Evolutionary conservation across 1,139 yeast species (phyloP), one percentile per base, ranked within the genome.

Genomic region (Nakaseomyces kungkrabaensis): DNA sequence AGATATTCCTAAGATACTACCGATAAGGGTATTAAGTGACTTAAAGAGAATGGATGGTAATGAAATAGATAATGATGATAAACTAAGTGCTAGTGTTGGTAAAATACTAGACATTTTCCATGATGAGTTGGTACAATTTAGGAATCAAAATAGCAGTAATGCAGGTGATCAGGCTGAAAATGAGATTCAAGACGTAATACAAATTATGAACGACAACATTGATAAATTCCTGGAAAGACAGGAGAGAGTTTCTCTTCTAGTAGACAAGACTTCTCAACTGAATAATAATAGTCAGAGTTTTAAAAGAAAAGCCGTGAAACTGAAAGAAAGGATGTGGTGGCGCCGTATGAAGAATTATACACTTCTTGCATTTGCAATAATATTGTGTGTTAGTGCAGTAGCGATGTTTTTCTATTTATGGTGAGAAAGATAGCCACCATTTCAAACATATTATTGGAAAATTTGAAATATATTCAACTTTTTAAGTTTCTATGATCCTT

Each of bases 261-360:
- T 88, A 17, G 85, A 83, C 63, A 89, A 89, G 63, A 88, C 96
- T 1, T 86, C 85, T 55, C 73, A 82, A 49, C 74, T 88, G 66
- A 86, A 84, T 56, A 74, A 76, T 31, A 78, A 81, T 36, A 79
- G 95, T 4, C 78, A 74, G 68, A 77, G 84, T 44, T 89, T 89
- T 63, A 82, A 87, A 56, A 80, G 83, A 56, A 75, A 82, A 52
- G 85, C 96, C 0, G 78, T 77, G 31, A 74, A 74, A 49, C 77
- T 87, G 37, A 79, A 79, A 59, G 70, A 87, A 45, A 75, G 73
- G 53, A 76, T 88, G 79, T 81, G 89, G 86, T 73, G 82, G 72
- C 72, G 75, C 45, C 78, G 59, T 37, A 55, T 59, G 54, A 59
- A 59, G 42, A 58, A 55, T 46, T 51, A 55, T 9, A 61, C 63